Conservation (phyloP, 2,329 filamentous ascomycete species). For the Fusarium pseudonygamai region DNA sequence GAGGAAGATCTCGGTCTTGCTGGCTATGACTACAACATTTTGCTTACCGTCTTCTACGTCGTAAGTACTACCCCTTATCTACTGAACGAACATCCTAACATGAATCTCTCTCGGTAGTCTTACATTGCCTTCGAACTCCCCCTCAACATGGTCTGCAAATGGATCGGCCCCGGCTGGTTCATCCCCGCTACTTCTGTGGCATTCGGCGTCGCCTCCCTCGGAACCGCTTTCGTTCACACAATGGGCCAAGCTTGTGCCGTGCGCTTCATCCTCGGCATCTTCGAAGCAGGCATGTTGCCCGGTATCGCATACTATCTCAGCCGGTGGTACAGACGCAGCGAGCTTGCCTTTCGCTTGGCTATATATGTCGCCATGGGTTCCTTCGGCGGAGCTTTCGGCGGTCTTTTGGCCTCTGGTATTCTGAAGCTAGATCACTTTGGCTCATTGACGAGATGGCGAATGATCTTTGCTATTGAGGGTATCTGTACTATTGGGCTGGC, state of each 20-base stretch:
- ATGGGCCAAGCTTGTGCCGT: constrained; percentile 52
- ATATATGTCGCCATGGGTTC: constrained; percentile 25
- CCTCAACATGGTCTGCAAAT: constrained; percentile 70
- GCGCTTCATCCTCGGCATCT: constrained; percentile 67
- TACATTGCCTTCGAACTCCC: constrained; percentile 75
- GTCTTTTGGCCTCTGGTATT: constrained; percentile 9
- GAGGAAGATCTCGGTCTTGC: constrained; percentile 65
- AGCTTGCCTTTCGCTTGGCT: constrained; percentile 5
- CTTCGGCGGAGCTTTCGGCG: constrained; percentile 4
- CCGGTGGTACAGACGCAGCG: constrained; percentile 65
- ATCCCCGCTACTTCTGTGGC: constrained; percentile 62
- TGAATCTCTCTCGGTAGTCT: not conserved
- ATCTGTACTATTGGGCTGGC: not conserved
- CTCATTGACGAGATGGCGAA: constrained; percentile 3
- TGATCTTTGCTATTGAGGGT: constrained; percentile 70
- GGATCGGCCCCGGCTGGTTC: constrained; percentile 72
- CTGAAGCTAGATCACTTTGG: not conserved
- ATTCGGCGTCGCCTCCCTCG: constrained; percentile 11
- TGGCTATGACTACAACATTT: constrained; percentile 51
- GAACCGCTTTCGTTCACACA: constrained; percentile 16
- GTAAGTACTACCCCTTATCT: not conserved
- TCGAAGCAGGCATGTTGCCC: constrained; percentile 72
- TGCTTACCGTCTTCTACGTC: constrained; percentile 15
- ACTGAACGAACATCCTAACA: not conserved
- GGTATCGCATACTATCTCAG: constrained; percentile 72